These are phyloP conservation scores for Mycena alexandri DNA, from an alignment of 768 basidiomycete genomes.

Conservation along the genomic window DNA sequence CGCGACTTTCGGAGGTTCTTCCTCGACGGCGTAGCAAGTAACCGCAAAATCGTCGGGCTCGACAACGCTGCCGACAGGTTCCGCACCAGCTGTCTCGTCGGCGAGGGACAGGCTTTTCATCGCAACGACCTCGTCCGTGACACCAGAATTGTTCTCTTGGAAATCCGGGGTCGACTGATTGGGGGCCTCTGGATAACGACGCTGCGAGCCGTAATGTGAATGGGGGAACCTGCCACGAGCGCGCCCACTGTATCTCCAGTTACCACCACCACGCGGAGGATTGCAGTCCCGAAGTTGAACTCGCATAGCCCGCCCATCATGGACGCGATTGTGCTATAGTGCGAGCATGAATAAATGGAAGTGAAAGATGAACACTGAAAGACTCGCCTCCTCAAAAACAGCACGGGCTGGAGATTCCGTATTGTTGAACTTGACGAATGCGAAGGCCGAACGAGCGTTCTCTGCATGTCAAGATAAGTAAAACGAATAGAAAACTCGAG, in stretches of 20 bases:
- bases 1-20: not conserved
- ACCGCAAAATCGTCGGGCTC: constrained; percentile 18
- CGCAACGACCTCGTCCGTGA: constrained; percentile 18
- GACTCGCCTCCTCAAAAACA: constrained; percentile 69
- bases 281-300: constrained; percentile 82
- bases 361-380: constrained; percentile 12
- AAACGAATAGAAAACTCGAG: constrained; percentile 2
- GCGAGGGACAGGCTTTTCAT: constrained; percentile 11
- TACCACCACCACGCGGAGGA: constrained; percentile 63
- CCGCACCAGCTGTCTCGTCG: constrained; percentile 12
- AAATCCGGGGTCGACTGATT: constrained; percentile 25
- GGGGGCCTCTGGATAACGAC: constrained; percentile 44
- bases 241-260: constrained; percentile 58
- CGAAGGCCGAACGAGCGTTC: constrained; percentile 78
- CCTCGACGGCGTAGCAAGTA: constrained; percentile 4
- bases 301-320: constrained; percentile 79
- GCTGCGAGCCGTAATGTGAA: constrained; percentile 44
- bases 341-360: constrained; percentile 17
- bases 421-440: constrained; percentile 80
- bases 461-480: constrained; percentile 49
- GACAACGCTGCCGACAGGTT: not conserved
- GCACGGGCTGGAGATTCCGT: constrained; percentile 76
- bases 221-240: constrained; percentile 57
- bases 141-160: constrained; percentile 14
- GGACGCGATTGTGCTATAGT: constrained; percentile 74